Conservation (phyloP, 495 filamentous ascomycete species). For the Talaromyces stipitatus region DNA sequence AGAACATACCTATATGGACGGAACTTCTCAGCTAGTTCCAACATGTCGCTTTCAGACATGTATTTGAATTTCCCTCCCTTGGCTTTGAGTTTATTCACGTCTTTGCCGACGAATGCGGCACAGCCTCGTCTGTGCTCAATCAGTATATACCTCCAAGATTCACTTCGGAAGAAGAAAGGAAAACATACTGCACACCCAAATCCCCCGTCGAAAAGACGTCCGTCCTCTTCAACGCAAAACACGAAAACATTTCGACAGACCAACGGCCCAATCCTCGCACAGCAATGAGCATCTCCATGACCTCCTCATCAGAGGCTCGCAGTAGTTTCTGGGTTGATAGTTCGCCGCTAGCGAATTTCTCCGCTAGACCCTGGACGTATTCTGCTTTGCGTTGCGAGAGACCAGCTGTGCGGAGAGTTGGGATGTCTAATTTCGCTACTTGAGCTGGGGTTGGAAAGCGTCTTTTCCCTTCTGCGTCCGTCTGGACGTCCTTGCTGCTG, state of each 20-base stretch:
- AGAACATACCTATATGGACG: conserved; percentile 66
- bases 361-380: conserved; percentile 77
- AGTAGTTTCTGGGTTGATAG: conserved; percentile 67
- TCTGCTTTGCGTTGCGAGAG: conserved; percentile 91
- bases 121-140: conserved; percentile 58
- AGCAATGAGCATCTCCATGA: conserved; percentile 71
- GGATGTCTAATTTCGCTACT: conserved; percentile 51
- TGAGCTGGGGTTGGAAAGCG: conserved; percentile 71
- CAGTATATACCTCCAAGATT: background rate
- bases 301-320: conserved; percentile 73
- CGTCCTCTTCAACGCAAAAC: conserved; percentile 82
- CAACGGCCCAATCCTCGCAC: conserved; percentile 83
- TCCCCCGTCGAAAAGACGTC: conserved; percentile 93
- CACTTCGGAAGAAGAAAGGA: background rate
- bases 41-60: conserved; percentile 89
- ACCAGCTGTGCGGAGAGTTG: conserved; percentile 70
- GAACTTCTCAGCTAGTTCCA: conserved; percentile 71
- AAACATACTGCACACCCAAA: conserved; percentile 76
- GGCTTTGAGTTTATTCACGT: conserved; percentile 75
- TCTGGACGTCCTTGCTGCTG: conserved; percentile 14
- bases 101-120: conserved; percentile 76
- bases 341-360: conserved; percentile 70
- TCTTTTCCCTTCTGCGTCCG: conserved; percentile 9
- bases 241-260: conserved; percentile 97
- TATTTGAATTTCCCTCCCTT: conserved; percentile 95